Conservation (phyloP, 2,329 filamentous ascomycete genomes). For the Basipetospora sp. region DNA sequence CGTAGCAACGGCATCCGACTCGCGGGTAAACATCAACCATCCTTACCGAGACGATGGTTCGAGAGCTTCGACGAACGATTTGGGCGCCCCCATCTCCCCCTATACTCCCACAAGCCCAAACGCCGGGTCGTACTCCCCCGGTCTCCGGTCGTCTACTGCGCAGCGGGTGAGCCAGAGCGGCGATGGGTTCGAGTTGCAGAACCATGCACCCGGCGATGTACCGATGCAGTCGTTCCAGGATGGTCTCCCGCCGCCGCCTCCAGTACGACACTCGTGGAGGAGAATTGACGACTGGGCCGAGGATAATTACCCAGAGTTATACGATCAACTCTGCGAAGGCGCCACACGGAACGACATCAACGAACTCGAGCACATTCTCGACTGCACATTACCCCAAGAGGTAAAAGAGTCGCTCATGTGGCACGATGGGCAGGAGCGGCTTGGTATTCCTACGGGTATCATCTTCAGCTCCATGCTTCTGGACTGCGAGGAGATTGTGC, state of each 20-base stretch:
- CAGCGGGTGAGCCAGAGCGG: conserved; percentile 48
- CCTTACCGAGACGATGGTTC: conserved; percentile 42
- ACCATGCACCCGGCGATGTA: conserved; percentile 64
- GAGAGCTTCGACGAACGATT: conserved; percentile 36
- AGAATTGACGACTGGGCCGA: conserved; percentile 91
- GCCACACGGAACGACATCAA: conserved; percentile 91
- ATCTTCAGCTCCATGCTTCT: conserved; percentile 90
- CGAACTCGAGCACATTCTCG: conserved; percentile 87
- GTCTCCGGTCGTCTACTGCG: conserved; percentile 65
- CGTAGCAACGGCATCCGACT: conserved; percentile 78
- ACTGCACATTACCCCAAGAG: conserved; percentile 85
- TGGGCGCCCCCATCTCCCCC: conserved; percentile 16
- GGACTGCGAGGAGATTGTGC: conserved; percentile 94
- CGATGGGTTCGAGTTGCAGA: conserved; percentile 54
- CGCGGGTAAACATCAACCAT: conserved; percentile 66
- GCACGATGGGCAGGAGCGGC: conserved; percentile 94
- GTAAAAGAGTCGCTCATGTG: conserved; percentile 79
- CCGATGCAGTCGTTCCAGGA: conserved; percentile 94
- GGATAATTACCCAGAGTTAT: conserved; percentile 87
- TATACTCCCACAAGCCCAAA: conserved; percentile 37
- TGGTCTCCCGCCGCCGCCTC: conserved; percentile 76
- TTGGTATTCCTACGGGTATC: conserved; percentile 77
- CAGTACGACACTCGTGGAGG: conserved; percentile 77
- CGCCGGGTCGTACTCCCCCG: conserved; percentile 71
- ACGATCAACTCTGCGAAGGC: conserved; percentile 81